A percentile compares a stretch with the other conserved stretches of the same genome.
These are phyloP conservation scores for Parafenestella ontariensis DNA, from an alignment of 2,329 filamentous ascomycete genomes.

Conservation along the genomic window DNA sequence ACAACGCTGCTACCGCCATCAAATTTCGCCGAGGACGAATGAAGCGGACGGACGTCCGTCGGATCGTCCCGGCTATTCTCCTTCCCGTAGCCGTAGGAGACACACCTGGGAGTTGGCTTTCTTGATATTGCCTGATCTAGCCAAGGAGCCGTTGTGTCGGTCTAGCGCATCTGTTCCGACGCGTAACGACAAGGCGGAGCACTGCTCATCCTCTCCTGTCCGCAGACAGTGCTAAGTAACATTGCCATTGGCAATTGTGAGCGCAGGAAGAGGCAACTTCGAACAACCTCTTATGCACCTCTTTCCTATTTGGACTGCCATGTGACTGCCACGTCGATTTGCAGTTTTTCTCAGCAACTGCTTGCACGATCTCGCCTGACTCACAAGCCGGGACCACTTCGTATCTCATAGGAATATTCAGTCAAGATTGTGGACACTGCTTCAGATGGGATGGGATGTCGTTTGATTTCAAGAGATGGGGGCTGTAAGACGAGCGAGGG, in stretches of 20 bases:
- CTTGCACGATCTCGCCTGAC: neutral
- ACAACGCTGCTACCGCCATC: neutral
- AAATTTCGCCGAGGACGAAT: neutral
- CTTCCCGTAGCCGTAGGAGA: neutral
- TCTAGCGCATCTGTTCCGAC: neutral
- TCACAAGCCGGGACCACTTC: neutral
- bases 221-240: neutral
- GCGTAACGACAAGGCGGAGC: neutral
- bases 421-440: neutral
- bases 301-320: no score
- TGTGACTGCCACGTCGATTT: neutral
- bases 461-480: neutral
- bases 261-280: neutral
- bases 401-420: neutral
- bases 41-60: neutral
- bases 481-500: neutral
- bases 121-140: neutral
- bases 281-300: neutral
- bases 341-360: neutral
- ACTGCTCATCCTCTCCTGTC: neutral
- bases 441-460: neutral
- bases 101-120: neutral
- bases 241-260: neutral
- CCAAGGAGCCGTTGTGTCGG: neutral
- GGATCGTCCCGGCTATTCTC: no score